Evolutionary conservation across 2,329 filamentous ascomycete species (phyloP), one percentile per base, ranked within the genome.

Genomic region (Paraconiothyrium sp.): DNA sequence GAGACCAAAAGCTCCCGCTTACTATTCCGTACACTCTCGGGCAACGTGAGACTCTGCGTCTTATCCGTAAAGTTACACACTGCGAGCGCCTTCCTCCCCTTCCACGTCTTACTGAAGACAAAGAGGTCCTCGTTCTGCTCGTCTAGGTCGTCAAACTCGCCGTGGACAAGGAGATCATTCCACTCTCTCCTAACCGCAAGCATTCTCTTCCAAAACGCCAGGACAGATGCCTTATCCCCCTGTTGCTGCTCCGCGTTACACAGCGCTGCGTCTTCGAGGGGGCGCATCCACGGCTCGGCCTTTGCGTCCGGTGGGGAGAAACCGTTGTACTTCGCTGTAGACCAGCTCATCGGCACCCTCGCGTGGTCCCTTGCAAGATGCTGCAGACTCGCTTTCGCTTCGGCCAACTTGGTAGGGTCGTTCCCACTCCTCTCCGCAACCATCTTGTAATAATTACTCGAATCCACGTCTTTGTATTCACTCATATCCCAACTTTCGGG

Each of bases 261-360:
- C 0, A 75, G 74, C 46, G 72, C 77, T 61, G 85, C 86, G 55
- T 85, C 82, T 27, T 86, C 85, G 61, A 87, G 83, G 11, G 86
- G 80, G 2, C 84, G 80, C 86, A 89, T 89, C 87, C 88, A 89
- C 0, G 87, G 86, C 54, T 80, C 78, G 0, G 80, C 81, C 0
- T 77, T 79, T 0, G 78, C 46, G 77, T 81, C 80, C 1, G 80
- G 81, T 0, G 79, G 80, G 1, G 79, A 58, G 79, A 92, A 92
- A 1, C 90, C 90, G 0, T 86, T 88, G 64, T 89, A 83, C 0
- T 80, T 73, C 0, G 79, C 78, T 0, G 74, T 81, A 58, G 83
- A 83, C 90, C 90, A 92, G 65, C 90, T 88, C 80, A 92, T 87
- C 0, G 90, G 90, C 3, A 87, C 84, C n/a, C 90, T 83, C 9